Evolutionary conservation across 83 land plant genomes (phyloP).

Genomic region (Thuja plicata): DNA sequence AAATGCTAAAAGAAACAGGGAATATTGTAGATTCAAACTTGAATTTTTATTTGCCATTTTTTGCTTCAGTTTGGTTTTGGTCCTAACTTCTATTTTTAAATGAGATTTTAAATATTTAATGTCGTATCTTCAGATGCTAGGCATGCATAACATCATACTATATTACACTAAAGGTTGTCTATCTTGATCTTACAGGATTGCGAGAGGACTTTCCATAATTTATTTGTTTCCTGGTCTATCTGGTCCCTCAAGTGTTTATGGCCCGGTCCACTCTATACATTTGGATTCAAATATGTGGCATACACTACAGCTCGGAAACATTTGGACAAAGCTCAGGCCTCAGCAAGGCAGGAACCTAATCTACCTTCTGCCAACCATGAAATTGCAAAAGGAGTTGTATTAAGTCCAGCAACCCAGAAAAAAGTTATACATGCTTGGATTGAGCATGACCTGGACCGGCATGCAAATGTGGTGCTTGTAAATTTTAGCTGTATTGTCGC

Average conservation of each 20-base stretch:
- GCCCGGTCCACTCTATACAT: slow-evolving; percentile 47
- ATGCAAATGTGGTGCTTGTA: slow-evolving; percentile 32
- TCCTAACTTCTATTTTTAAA: not conserved
- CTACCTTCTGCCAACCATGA: slow-evolving; percentile 15
- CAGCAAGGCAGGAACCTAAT: slow-evolving; percentile 14
- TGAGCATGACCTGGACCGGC: slow-evolving; percentile 40
- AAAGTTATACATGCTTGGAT: slow-evolving; percentile 52
- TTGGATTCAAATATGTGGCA: slow-evolving; percentile 52
- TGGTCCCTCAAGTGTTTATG: slow-evolving; percentile 51
- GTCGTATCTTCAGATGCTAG: not conserved
- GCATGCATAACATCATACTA: not conserved
- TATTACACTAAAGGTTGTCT: not conserved
- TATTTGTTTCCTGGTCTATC: slow-evolving; percentile 32
- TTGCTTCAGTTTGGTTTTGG: not conserved
- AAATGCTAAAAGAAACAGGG: not conserved
- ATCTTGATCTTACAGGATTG: slow-evolving; percentile 35
- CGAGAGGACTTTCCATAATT: slow-evolving; percentile 32
- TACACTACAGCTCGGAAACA: slow-evolving; percentile 35
- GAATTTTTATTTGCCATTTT: not conserved
- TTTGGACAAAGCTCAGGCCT: slow-evolving; percentile 41
- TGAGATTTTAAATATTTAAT: not conserved
- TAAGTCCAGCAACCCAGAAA: slow-evolving; percentile 43
- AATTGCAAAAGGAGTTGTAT: slow-evolving; percentile 31
- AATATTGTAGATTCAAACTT: not conserved
- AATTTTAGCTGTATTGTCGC: slow-evolving; percentile 31